phyloP scores from a whole-genome alignment of 2,329 filamentous ascomycete species.

The Delphinella strobiligena region DNA sequence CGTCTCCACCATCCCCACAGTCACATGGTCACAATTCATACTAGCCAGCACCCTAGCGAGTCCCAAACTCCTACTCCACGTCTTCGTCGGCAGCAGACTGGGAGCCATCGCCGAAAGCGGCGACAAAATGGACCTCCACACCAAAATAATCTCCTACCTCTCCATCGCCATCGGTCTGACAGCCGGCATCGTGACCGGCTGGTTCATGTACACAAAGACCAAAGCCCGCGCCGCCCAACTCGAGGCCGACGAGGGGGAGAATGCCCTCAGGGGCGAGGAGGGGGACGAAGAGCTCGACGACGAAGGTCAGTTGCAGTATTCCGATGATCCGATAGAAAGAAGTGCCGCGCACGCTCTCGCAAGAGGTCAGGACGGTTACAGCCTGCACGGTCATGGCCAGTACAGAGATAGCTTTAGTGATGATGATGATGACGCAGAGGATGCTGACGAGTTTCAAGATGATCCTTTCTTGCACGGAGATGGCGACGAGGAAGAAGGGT shows the following conservation, averaged over 20 bases:
- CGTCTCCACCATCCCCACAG: slow-evolving; percentile 82
- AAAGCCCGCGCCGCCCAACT: slow-evolving; percentile 37
- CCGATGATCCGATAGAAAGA: slow-evolving; percentile 33
- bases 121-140: slow-evolving; percentile 67
- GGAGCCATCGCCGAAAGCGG: slow-evolving; percentile 72
- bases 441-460: no score
- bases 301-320: slow-evolving; percentile 28
- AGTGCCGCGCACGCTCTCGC: no score
- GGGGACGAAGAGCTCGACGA: slow-evolving; percentile 14
- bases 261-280: slow-evolving; percentile 14
- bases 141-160: slow-evolving; percentile 72
- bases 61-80: slow-evolving; percentile 81
- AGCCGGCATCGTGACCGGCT: slow-evolving; percentile 65
- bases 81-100: slow-evolving; percentile 81
- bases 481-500: no score
- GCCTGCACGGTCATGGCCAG: no score
- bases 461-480: no score
- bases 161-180: slow-evolving; percentile 62
- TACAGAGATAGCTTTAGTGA: no score
- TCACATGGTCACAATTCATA: slow-evolving; percentile 63
- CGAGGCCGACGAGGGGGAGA: slow-evolving; percentile 33
- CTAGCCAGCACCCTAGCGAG: slow-evolving; percentile 69
- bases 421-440: no score
- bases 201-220: slow-evolving; percentile 65
- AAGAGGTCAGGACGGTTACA: no score